Evolutionary conservation across 371 early-diverging fungal genomes (phyloP), one percentile per base, ranked within the genome.

Genomic region (Circinella umbellata): DNA sequence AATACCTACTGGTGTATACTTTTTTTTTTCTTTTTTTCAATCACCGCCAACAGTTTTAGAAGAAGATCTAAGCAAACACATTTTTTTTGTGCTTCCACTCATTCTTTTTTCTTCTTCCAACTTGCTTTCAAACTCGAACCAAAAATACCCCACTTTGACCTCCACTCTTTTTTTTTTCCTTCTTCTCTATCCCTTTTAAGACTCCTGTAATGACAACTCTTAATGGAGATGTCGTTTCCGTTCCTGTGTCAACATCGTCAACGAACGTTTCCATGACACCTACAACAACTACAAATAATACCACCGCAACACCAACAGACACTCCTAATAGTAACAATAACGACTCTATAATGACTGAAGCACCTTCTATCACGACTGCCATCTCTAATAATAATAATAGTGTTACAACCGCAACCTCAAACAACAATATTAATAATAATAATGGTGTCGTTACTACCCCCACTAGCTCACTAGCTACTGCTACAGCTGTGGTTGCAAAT

Each of bases 21-120:
- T 17, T n/a, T 46, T 63, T 42, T 42, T 14, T 63, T 63, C n/a
- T 48, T 63, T 63, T 59, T 61, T 61, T 61, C 63, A 63, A 63
- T 39, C 63, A 27, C 62, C 46, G 39, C 46, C 17, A 14, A 48
- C 54, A 35, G 9, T 51, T 13, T 5, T n/a, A 51, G 47, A 9
- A 47, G 15, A 15, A 11, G 47, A 15, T 27, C 27, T 27, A 42
- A n/a, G 14, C 15, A 51, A 20, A 47, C 42, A 11, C 27, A 38
- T 47, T 34, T 59, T 39, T 37, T 59, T 27, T 39, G 27, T 46
- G 10, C 48, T 35, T 48, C 61, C 61, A 36, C 48, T 61, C 61
- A 54, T 46, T 67, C 61, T 61, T 48, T 48, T 53, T 39, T 55
- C 54, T 46, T 27, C 54, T 46, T 27, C 15, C 48, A 46, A 42